These are phyloP conservation scores for Ramaria sp. DNA, from an alignment of 768 basidiomycete genomes.

Conservation along the genomic window DNA sequence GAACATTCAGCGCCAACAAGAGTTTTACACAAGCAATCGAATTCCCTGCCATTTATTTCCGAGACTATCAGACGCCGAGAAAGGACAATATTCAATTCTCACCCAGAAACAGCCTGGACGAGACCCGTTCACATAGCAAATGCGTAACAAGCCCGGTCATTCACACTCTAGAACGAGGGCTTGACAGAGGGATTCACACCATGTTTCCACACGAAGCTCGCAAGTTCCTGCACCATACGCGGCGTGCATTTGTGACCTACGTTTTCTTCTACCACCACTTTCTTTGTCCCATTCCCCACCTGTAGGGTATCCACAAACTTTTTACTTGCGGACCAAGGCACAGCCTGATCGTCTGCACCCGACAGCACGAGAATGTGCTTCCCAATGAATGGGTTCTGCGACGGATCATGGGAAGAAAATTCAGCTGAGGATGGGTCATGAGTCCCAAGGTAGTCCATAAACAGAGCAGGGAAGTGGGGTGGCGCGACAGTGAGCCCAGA, in stretches of 20 bases:
- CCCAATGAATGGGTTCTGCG: constrained; percentile 47
- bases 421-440: constrained; percentile 36
- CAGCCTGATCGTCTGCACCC: constrained; percentile 52
- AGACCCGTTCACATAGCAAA: no score
- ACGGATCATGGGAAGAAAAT: constrained; percentile 24
- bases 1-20: no score
- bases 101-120: no score
- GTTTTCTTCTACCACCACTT: constrained; percentile 39
- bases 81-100: no score
- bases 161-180: background rate
- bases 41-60: no score
- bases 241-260: constrained; percentile 54
- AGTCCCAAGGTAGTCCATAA: constrained; percentile 35
- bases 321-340: constrained; percentile 51
- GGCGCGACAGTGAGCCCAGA: constrained; percentile 32
- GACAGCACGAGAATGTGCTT: constrained; percentile 69
- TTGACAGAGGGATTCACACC: background rate
- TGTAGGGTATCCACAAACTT: constrained; percentile 45
- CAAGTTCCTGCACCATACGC: constrained; percentile 44
- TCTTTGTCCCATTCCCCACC: constrained; percentile 48
- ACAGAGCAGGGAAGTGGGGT: constrained; percentile 46
- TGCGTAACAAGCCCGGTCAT: no score
- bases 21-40: no score
- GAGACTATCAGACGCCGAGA: no score
- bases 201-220: constrained; percentile 11